Evolutionary conservation across 805 yeast species (phyloP), one percentile per base, ranked within the genome.

Genomic region (Myxozyma geophila): DNA sequence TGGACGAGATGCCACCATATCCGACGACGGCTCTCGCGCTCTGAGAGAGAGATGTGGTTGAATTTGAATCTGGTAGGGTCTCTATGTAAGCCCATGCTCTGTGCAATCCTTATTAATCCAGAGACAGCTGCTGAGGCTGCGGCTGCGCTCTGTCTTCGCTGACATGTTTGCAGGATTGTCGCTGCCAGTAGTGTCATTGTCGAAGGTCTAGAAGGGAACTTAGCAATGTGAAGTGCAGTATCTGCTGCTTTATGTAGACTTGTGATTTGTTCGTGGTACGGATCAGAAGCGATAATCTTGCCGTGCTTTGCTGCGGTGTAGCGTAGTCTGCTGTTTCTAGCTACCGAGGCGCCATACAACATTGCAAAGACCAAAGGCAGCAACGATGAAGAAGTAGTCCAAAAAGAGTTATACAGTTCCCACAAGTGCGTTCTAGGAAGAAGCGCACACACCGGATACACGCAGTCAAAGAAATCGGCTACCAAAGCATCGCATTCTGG

Each of bases 81-180:
- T 12, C 67, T 54, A 50, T 63, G 67, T 21, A 63, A 37, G 12
- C 67, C 67, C 67, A 63, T 63, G 4, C 47, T 47, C 33, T 63
- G 67, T 17, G 67, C 64, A 1, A 59, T 44, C 2, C 67, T 57
- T 17, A 55, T 43, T 17, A 63, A 51, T n/a, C 33, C 35, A 9
- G 67, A 33, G 28, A 63, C 54, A 43, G 50, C 54, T 10, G 44
- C 47, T 9, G 55, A 40, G 33, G 63, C 55, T n/a, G 55, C 56
- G 28, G 58, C 54, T 6, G 44, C 40, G 21, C 47, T 40, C 28
- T 59, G 56, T 6, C 60, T 33, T 13, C 60, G 63, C 8, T 19
- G 58, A 36, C 60, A 54, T 15, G 52, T 54, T 35, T 50, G 64
- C 50, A 54, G 15, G 39, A 63, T 55, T 8, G 67, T 63, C 15